Evolutionary conservation across 2,329 filamentous ascomycete species (phyloP), one percentile per base, ranked within the genome.

Genomic region (Orbilia oligospora): DNA sequence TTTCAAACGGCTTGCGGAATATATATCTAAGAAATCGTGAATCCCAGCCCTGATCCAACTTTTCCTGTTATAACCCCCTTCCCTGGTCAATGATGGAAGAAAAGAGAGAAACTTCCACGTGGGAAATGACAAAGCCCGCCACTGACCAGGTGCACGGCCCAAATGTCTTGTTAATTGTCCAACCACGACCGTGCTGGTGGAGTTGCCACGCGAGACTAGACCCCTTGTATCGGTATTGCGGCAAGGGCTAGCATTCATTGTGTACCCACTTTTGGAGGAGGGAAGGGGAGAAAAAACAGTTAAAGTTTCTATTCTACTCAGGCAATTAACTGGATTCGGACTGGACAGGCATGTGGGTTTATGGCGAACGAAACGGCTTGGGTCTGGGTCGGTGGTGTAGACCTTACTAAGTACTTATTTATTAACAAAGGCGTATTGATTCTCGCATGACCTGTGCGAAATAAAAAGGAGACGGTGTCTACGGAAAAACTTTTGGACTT

Each of bases 161-260:
- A 61, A 61, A 61, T 61, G 56, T 61, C 36, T 61, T 44, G 56
- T 44, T 9, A 9, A 61, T 3, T n/a, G 20, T 61, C 56, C 56
- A 61, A 61, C 56, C 56, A 61, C 56, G 56, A 44, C 36, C 33
- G 56, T 44, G 56, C 20, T 44, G 14, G 56, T 61, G 56, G 56
- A 30, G 56, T 61, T 9, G 56, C 56, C 56, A 61, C 56, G 56
- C 56, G 56, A 61, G 56, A 61, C 56, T 61, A 61, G 56, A 27
- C 56, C 56, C 56, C 56, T 61, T 61, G 56, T 61, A 61, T 61
- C 56, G 56, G 56, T 61, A 61, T 61, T 61, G 56, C 56, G 56
- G 56, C 56, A 61, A 61, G 56, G 56, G 56, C 56, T 61, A 61
- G 56, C 56, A 61, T 61, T 44, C 56, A 61, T n/a, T 22, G 20